Evolutionary conservation across 2,329 filamentous ascomycete genomes (phyloP).

Genomic region (Xylariaceae sp.): DNA sequence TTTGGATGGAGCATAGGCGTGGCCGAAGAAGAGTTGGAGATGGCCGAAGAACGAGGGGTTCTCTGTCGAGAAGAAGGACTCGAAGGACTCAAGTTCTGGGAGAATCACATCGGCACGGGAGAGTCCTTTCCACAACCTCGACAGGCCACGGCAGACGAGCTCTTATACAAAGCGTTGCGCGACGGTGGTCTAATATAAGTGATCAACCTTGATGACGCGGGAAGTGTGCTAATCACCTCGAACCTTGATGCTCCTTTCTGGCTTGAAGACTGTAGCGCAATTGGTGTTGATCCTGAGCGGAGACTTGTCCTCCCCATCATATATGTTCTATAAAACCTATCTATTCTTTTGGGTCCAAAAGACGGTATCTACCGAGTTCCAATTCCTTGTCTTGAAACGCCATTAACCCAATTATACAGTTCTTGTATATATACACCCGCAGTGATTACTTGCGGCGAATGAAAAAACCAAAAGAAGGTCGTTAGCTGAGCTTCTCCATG

Average conservation of each 20-base stretch:
- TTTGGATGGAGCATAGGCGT: slow-evolving; percentile 98
- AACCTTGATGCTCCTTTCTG: no score
- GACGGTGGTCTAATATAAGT: slow-evolving; percentile 23
- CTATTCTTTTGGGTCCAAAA: slow-evolving; percentile 8
- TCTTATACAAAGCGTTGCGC: slow-evolving; percentile 41
- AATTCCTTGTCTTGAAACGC: slow-evolving; percentile 15
- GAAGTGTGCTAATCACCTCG: no score
- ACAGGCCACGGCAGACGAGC: slow-evolving; percentile 37
- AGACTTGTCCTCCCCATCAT: background rate
- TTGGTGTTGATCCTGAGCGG: no score
- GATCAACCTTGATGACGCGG: no score
- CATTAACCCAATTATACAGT: slow-evolving; percentile 10
- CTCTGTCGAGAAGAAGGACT: slow-evolving; percentile 89
- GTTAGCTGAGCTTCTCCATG: slow-evolving; percentile 56
- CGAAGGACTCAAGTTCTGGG: slow-evolving; percentile 90
- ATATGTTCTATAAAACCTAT: background rate
- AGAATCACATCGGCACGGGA: slow-evolving; percentile 62
- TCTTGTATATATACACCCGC: slow-evolving; percentile 8
- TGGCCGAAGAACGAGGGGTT: slow-evolving; percentile 88
- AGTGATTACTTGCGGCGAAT: background rate
- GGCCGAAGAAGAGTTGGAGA: slow-evolving; percentile 89
- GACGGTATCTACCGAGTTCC: slow-evolving; percentile 13
- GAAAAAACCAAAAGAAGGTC: no score
- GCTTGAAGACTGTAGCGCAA: background rate
- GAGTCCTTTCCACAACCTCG: slow-evolving; percentile 33